Base-by-base conservation (phyloP, 2,329 filamentous ascomycete genomes). In the Venturia oleaginea region DNA sequence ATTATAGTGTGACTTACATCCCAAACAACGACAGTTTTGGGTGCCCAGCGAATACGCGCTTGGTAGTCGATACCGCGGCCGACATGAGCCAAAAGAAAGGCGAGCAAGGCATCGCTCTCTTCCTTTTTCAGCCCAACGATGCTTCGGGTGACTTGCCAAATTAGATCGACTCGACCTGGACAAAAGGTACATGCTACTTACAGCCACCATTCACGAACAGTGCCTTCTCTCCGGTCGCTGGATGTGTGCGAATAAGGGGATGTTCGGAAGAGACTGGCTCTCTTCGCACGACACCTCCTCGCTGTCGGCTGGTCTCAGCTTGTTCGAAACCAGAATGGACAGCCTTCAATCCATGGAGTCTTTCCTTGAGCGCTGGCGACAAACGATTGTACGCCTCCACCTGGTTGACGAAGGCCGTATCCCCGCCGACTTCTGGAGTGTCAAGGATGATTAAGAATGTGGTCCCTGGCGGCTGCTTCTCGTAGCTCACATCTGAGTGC, bases 401-500 rank as follows among this genome's bases (percentile, higher is more conserved):
- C 69, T 88, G 85, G 72, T 95, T 88, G 59, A 82, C 85, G 71
- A 96, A 96, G 3, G 94, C 78, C 0, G 92, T 96, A 73, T 96
- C 91, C 59, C 92, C 92, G 42, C 92, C 92, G 0, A 85, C 87
- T 46, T 84, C 80, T 0, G 92, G 92, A 59, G 84, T 87, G 71
- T 96, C 91, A 22, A 97, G 83, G 61, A 92, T 81, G 73, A 95
- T 96, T 43, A 96, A 76, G 76, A 96, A 95, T 0, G 92, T 96
- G 0, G 91, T 96, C 37, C 91, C 91, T 0, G 92, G 91, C 1
- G 92, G 91, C 76, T 97, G 92, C 68, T 84, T 79, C 78, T 96
- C 92, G 73, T 95, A 96, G 0, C 89, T 90, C 1, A 96, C 87
- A 69, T 96, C 92, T 0, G 87, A 90, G 77, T 96, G 92, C 91